These are phyloP conservation scores for Petunia secreta DNA, from an alignment of 257 asterid species.

Conservation along the genomic window DNA sequence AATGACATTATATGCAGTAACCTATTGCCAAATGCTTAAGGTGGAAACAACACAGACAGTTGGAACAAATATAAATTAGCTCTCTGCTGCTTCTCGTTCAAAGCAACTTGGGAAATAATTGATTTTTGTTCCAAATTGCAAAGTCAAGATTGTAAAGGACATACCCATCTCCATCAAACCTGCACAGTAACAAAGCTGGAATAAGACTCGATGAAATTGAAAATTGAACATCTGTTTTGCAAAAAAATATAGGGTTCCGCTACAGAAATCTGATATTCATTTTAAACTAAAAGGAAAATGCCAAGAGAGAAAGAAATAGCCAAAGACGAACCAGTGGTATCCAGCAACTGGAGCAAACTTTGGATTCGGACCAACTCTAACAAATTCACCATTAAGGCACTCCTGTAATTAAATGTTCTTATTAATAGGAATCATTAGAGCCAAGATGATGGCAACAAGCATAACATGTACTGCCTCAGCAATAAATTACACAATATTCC, in stretches of 20 bases:
- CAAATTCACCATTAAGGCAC: conserved; percentile 96
- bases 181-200: conserved; percentile 45
- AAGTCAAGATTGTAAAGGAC: conserved; percentile 40
- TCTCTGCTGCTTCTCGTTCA: conserved; percentile 3
- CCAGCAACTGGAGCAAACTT: conserved; percentile 96
- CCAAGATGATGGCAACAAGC: neutral
- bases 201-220: conserved; percentile 29
- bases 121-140: conserved; percentile 31
- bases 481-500: neutral
- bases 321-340: conserved; percentile 73
- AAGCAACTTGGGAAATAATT: conserved; percentile 25
- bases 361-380: conserved; percentile 92
- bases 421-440: neutral
- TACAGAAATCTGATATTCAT: neutral
- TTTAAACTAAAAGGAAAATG: neutral
- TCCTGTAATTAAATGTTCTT: conserved; percentile 51
- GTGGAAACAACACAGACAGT: conserved; percentile 19
- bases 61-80: conserved; percentile 1
- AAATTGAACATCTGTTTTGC: neutral
- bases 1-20: neutral
- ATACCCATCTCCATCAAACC: conserved; percentile 99
- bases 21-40: neutral
- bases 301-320: neutral
- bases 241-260: neutral
- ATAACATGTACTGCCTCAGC: neutral